A percentile compares a stretch with the other conserved stretches of the same genome.
These are phyloP conservation scores for Bruguiera sexangula DNA, from an alignment of 345 rosid genomes.

Conservation along the genomic window DNA sequence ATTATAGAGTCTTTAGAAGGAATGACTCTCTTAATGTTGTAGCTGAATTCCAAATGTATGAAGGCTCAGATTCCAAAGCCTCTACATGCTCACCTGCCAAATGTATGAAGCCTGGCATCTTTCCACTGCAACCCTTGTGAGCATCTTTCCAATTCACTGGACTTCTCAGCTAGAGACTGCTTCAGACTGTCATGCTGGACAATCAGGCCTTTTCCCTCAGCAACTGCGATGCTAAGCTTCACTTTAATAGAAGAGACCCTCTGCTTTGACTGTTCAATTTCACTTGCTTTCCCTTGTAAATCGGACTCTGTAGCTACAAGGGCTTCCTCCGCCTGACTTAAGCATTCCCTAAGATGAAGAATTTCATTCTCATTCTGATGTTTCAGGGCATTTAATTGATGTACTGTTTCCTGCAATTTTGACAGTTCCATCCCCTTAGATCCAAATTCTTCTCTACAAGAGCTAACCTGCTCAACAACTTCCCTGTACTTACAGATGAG, in stretches of 20 bases:
- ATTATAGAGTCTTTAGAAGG: constrained; percentile 87
- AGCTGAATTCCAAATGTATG: constrained; percentile 96
- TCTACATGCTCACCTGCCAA: constrained; percentile 88
- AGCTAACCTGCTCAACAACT: constrained; percentile 36
- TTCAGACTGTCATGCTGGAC: constrained; percentile 23
- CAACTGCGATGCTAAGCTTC: constrained; percentile 92
- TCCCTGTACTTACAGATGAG: constrained; percentile 64
- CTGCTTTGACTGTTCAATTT: constrained; percentile 78
- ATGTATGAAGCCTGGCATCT: constrained; percentile 28
- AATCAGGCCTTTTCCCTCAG: constrained; percentile 90
- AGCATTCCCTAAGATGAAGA: constrained; percentile 44
- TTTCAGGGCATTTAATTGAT: constrained; percentile 38
- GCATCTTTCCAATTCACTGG: constrained; percentile 70
- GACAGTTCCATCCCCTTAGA: constrained; percentile 44
- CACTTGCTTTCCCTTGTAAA: constrained; percentile 54
- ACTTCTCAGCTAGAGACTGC: constrained; percentile 63
- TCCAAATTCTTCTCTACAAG: constrained; percentile 38
- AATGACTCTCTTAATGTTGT: constrained; percentile 90
- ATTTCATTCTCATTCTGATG: constrained; percentile 61
- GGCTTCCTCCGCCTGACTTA: constrained; percentile 55
- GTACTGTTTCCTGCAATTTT: constrained; percentile 47
- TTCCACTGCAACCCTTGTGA: constrained; percentile 22
- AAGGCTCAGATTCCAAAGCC: constrained; percentile 92
- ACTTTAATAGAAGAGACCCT: constrained; percentile 74
- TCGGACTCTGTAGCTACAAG: constrained; percentile 42